phyloP scores from a whole-genome alignment of 2,329 filamentous ascomycete species.

The Neonectria ditissima region DNA sequence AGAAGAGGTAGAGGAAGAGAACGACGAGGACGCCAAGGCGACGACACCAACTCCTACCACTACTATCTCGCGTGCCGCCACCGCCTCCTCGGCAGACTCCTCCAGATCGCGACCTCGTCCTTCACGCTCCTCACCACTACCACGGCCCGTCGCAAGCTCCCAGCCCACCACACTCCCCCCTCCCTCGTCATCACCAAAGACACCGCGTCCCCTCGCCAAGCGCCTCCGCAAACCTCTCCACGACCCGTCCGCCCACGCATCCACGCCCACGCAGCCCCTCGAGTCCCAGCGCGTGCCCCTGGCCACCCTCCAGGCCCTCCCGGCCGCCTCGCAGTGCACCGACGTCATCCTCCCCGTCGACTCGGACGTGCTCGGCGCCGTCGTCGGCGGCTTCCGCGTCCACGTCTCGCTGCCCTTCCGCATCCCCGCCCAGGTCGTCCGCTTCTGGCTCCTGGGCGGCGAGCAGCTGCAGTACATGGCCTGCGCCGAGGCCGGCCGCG shows the following conservation, averaged over 20 bases:
- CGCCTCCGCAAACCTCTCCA: constrained; percentile 46
- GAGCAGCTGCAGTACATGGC: constrained; percentile 71
- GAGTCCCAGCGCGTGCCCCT: constrained; percentile 64
- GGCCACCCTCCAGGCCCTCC: constrained; percentile 60
- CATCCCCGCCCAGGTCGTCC: constrained; percentile 65
- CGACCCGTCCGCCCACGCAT: constrained; percentile 29
- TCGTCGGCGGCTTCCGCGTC: constrained; percentile 62
- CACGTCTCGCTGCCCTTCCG: constrained; percentile 68
- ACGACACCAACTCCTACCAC: constrained; percentile 19
- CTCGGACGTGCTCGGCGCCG: constrained; percentile 58
- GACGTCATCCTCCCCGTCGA: constrained; percentile 67
- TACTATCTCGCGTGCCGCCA: constrained; percentile 6
- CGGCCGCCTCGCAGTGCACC: constrained; percentile 61
- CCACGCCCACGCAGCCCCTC: constrained; percentile 48
- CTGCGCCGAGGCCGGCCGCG: constrained; percentile 59
- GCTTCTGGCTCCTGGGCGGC: constrained; percentile 73
- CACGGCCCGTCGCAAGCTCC: constrained; percentile 25
- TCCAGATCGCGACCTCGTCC: constrained; percentile 24
- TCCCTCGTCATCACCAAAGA: constrained; percentile 22
- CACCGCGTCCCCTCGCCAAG: constrained; percentile 5
- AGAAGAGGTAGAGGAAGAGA: constrained; percentile 33
- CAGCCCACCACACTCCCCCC: constrained; percentile 34
- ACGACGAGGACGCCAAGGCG: constrained; percentile 10
- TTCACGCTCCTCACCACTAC: constrained; percentile 25
- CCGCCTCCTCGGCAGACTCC: constrained; percentile 30